A percentile compares a stretch with the other conserved stretches of the same genome.
Evolutionary conservation across 2,329 filamentous ascomycete species (phyloP).

Genomic region (Aspergillus pseudoviridinutans): DNA sequence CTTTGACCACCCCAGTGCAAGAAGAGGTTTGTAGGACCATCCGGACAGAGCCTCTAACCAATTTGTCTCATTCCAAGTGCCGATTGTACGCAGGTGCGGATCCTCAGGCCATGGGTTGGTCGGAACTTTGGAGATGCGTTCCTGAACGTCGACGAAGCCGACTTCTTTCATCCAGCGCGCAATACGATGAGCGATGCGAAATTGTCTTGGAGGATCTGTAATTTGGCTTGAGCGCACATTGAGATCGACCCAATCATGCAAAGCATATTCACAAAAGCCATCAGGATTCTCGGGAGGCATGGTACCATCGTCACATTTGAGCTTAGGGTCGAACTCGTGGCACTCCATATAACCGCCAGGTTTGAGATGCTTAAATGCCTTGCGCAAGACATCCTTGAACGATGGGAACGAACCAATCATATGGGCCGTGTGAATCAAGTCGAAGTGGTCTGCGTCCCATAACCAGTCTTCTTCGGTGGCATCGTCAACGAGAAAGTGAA

Average conservation of each 20-base stretch:
- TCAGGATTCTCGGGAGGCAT: slow-evolving; percentile 45
- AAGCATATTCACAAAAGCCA: slow-evolving; percentile 32
- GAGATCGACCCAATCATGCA: slow-evolving; percentile 48
- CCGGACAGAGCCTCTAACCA: slow-evolving; percentile 42
- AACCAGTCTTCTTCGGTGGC: slow-evolving; percentile 58
- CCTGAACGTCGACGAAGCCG: slow-evolving; percentile 56
- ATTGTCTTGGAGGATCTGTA: slow-evolving; percentile 41
- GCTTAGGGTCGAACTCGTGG: slow-evolving; percentile 43
- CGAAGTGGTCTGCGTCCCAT: slow-evolving; percentile 48
- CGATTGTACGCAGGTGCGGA: slow-evolving; percentile 44
- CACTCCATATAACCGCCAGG: slow-evolving; percentile 53
- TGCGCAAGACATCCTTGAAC: slow-evolving; percentile 53
- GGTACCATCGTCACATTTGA: slow-evolving; percentile 53
- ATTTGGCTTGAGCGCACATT: slow-evolving; percentile 43
- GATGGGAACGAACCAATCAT: slow-evolving; percentile 56
- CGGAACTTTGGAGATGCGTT: slow-evolving; percentile 51
- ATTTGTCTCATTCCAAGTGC: slow-evolving; percentile 48
- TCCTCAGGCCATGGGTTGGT: slow-evolving; percentile 51
- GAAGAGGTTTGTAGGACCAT: slow-evolving; percentile 43
- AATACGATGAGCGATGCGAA: slow-evolving; percentile 52
- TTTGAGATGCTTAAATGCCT: slow-evolving; percentile 50
- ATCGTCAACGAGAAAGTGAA: slow-evolving; percentile 71
- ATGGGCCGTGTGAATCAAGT: slow-evolving; percentile 58
- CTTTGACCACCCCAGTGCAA: slow-evolving; percentile 41
- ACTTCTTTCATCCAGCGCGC: slow-evolving; percentile 53